phyloP scores from a whole-genome alignment of 352 stramenopile genomes.

The Globisporangium canariense region DNA sequence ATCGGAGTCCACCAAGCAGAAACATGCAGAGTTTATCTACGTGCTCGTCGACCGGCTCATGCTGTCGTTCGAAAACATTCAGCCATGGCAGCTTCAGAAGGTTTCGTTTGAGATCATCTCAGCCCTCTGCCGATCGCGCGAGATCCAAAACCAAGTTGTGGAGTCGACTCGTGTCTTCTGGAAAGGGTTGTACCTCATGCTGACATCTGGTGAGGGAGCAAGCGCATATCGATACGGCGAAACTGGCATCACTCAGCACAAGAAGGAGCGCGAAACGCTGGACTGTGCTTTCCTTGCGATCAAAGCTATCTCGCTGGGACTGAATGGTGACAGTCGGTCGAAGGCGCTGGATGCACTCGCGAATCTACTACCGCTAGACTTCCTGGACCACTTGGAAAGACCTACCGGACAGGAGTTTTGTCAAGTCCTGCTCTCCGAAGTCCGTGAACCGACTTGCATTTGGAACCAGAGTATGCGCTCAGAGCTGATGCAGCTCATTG shows the following conservation, averaged over 20 bases:
- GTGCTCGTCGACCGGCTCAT: conserved; percentile 64
- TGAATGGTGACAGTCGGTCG: conserved; percentile 46
- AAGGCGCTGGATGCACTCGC: conserved; percentile 56
- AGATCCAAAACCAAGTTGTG: conserved; percentile 66
- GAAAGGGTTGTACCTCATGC: conserved; percentile 74
- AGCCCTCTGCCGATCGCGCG: conserved; percentile 49
- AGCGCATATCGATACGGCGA: conserved; percentile 34
- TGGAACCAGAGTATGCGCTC: conserved; percentile 62
- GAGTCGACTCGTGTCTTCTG: conserved; percentile 67
- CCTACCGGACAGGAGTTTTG: conserved; percentile 73
- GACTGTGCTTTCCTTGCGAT: conserved; percentile 70
- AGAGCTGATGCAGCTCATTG: conserved; percentile 70
- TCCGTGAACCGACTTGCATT: conserved; percentile 73
- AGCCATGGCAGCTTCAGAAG: conserved; percentile 76
- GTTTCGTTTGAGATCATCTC: conserved; percentile 73
- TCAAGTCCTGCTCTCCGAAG: conserved; percentile 61
- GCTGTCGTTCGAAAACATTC: conserved; percentile 67
- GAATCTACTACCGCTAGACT: conserved; percentile 67
- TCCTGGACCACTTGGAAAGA: conserved; percentile 70
- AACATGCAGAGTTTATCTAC: conserved; percentile 48
- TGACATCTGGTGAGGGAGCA: conserved; percentile 59
- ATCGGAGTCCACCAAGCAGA: conserved; percentile 26
- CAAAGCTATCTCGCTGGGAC: conserved; percentile 54
- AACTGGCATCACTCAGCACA: conserved; percentile 28
- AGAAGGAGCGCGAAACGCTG: conserved; percentile 72